Base-by-base conservation (phyloP, 768 basidiomycete species). In the Russula virescens region DNA sequence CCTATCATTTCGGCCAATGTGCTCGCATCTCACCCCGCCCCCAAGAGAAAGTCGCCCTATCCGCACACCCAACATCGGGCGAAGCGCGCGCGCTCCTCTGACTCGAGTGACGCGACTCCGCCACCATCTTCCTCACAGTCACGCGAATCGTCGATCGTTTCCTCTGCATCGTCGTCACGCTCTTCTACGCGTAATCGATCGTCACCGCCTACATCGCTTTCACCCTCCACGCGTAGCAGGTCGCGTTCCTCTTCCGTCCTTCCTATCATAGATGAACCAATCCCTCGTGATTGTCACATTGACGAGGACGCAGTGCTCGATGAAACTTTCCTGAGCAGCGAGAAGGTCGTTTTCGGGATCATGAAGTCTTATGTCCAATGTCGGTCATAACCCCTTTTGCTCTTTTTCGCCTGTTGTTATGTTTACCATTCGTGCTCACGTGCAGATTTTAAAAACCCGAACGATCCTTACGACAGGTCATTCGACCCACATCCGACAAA, bases 351-450 rank as follows among this genome's bases (percentile, higher is more conserved):
- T 13, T 77, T 75, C 66, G 71, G 75, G 40, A 75, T 91, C 1
- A 81, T 85, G 73, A 86, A 83, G 68, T 79, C 81, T 0, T 91
- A 91, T 68, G 87, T 86, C 73, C 73, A 77, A 56, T 88, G 90
- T 91, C 66, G 69, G 86, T 78, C 18, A 21, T 46, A 28, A 10
- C 47, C 21, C 55, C 38, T 34, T 47, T 42, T 40, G 13, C 42
- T 45, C 25, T 28, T 31, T n/a, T 58, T 25, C 47, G n/a, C 53
- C 40, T 45, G 23, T 16, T 18, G 16, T 35, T 11, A 31, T 50
- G 14, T 45, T 58, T 16, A 58, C 54, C 25, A 9, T 23, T 14
- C 4, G 38, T 34, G 26, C 19, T 31, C 43, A 19, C 34, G 1
- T 28, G 11, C 40, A 93, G 91, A 86, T 72, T 93, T 93, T 69